Evolutionary conservation across 768 basidiomycete species (phyloP).

Genomic region (Tulasnella sp.): DNA sequence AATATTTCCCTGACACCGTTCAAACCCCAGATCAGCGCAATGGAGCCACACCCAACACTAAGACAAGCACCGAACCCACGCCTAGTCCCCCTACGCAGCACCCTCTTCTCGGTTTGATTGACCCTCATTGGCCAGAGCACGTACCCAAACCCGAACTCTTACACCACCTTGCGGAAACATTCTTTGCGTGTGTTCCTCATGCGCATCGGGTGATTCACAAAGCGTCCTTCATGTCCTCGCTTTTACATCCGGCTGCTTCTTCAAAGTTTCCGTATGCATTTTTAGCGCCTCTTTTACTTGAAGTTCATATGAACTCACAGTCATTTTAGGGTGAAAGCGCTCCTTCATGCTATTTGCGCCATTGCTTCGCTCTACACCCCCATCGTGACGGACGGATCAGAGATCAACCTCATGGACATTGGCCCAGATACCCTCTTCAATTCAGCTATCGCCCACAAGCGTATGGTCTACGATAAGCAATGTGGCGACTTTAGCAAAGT

Average conservation of each 20-base stretch:
- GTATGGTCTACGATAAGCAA: not conserved
- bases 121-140: constrained; percentile 29
- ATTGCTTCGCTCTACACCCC: constrained; percentile 35
- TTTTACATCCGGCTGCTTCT: constrained; percentile 17
- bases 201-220: constrained; percentile 32
- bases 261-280: constrained; percentile 24
- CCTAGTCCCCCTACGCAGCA: not conserved
- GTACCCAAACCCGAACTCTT: constrained; percentile 32
- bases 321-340: constrained; percentile 4
- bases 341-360: constrained; percentile 36
- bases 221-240: constrained; percentile 33
- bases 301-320: not conserved
- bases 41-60: not conserved
- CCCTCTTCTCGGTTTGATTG: constrained; percentile 7
- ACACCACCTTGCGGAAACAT: constrained; percentile 34
- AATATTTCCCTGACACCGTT: not conserved
- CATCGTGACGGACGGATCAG: constrained; percentile 15
- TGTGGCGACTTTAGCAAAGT: not conserved
- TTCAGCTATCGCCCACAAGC: constrained; percentile 21
- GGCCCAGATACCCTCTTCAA: constrained; percentile 28
- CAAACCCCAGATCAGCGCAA: not conserved
- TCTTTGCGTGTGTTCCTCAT: constrained; percentile 34
- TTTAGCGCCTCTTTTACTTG: not conserved
- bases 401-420: constrained; percentile 20
- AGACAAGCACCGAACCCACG: not conserved